Evolutionary conservation across 2,329 filamentous ascomycete species (phyloP), one percentile per base, ranked within the genome.

Genomic region (Aspergillus vadensis): DNA sequence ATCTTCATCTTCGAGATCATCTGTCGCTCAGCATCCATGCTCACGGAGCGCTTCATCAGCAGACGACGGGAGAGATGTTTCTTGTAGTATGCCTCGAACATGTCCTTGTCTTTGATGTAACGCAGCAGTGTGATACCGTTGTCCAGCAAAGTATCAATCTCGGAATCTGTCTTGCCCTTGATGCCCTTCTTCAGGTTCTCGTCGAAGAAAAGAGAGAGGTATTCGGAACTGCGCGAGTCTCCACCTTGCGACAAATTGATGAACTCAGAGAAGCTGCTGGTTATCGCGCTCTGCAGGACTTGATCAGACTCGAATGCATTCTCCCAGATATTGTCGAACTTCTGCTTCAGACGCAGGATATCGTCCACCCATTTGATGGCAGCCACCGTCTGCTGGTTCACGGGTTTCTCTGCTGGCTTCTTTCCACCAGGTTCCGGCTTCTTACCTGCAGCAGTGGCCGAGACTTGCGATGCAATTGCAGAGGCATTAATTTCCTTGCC

Each of bases 1-100:
- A 95, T 87, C 83, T 97, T 98, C 92, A 99, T 97, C 65, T 94
- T 91, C 0, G 89, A 90, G 55, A 99, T 95, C 86, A 99, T 96
- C 70, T 95, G 90, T 74, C 94, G 93, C 78, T 99, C 95, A 0
- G 92, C 91, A 70, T 97, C 94, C 65, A 91, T 89, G 72, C 91
- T 96, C 67, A 96, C 89, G 0, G 92, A 94, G 70, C 95, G 96
- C 72, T 89, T 91, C 78, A 95, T 91, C 17, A 99, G 82, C 44
- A 99, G 80, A 55, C 95, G 88, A 61, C 91, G 89, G 48, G 91
- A 94, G 23, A 99, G 84, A 77, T 99, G 95, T 74, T 96, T 96
- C 81, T 98, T 97, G 81, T 99, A 98, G 76, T 99, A 99, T 4
- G 91, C 87, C 79, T 99, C 94, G 70, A 99, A 97, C 67, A 96